Base-by-base conservation (phyloP, 805 yeast genomes). In the Phaffomyces opuntiae region DNA sequence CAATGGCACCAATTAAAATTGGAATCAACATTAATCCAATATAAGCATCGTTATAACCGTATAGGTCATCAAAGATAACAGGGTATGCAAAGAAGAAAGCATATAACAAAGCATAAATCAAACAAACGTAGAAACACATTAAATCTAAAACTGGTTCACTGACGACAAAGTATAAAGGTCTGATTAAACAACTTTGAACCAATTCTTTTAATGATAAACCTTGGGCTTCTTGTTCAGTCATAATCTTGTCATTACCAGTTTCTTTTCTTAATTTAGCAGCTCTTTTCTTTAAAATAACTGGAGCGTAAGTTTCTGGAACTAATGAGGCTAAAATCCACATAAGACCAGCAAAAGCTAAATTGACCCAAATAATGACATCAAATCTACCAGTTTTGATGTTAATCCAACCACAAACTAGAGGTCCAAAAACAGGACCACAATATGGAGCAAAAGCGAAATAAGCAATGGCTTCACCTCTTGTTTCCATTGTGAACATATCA, bases 1-100 rank as follows among this genome's bases (percentile, higher is more conserved):
- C 64, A 14, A 69, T 64, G 1, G 96, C 96, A 52, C 97, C 97
- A 48, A 89, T 87, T 52, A 89, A 68, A 57, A 89, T 89, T 24
- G 96, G 96, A 57, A 89, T 83, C 55, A 86, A 75, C 95, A 90
- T 87, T 55, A 89, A 68, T 33, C 96, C 96, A 53, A 85, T 80
- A 43, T 73, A 71, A 55, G 87, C 86, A 63, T 87, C 95, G 53
- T 81, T 73, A 65, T 72, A 88, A 40, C 81, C 87, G 59, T 89
- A 86, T 44, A 88, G 72, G 45, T 81, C 84, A 45, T 73, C 75
- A 63, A 89, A 89, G 43, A 89, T 87, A 44, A 83, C 95, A 5
- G 97, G 97, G 67, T 85, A 89, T 0, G 97, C 96, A 68, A 88
- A 89, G 80, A 89, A 89, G 72, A 89, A 89, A 12, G 96, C 96